Evolutionary conservation across 179 eudicot genomes (phyloP).

Genomic region (Amaranthus tricolor): DNA sequence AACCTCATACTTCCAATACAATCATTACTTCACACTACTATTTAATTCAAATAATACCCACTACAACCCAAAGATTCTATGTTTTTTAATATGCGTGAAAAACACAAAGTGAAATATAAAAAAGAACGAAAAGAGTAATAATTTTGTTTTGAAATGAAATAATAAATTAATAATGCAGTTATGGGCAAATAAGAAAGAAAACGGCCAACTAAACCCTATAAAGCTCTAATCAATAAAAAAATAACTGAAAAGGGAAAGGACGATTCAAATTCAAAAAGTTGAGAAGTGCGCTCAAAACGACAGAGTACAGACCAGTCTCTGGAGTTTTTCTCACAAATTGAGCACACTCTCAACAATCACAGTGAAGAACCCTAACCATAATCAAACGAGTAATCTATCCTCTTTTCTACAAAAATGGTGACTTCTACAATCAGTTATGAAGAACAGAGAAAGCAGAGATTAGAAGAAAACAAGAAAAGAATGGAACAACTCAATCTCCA

Average conservation of each 20-base stretch:
- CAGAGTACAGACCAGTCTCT: neutral
- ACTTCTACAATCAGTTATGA: neutral
- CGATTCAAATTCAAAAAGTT: slow-evolving; percentile 6
- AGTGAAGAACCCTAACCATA: neutral
- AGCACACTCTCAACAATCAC: neutral
- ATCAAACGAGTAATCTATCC: neutral
- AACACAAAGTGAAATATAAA: no score
- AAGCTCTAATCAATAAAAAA: neutral
- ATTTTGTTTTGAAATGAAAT: no score
- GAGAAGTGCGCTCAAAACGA: neutral
- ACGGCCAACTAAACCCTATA: no score
- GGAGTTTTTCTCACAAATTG: neutral
- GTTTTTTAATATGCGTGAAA: no score
- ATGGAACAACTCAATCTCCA: slow-evolving; percentile 21
- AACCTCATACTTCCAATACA: no score
- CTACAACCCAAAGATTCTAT: no score
- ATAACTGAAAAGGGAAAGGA: neutral
- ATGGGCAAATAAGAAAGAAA: no score
- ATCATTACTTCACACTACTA: no score
- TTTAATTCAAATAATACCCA: no score
- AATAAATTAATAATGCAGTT: no score
- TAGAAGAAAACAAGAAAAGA: slow-evolving; percentile 16
- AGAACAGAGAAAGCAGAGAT: slow-evolving; percentile 6
- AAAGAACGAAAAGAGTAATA: no score
- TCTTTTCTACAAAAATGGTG: neutral